phyloP scores from a whole-genome alignment of 73 alveolate species.

The Breviolum minutum region DNA sequence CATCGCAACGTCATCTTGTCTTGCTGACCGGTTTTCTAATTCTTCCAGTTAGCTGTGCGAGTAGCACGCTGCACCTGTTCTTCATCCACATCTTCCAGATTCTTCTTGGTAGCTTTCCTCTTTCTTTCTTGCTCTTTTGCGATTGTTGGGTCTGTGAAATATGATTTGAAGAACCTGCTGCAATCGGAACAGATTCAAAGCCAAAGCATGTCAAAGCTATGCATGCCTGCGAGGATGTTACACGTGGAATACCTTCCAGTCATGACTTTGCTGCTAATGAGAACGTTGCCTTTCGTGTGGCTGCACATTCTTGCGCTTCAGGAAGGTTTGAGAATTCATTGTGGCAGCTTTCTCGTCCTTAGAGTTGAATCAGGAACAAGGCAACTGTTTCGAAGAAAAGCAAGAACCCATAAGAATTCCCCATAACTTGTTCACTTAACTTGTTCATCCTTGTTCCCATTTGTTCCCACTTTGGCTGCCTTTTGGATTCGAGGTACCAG shows the following conservation, averaged over 20 bases:
- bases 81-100: conserved; percentile 49
- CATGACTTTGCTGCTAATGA: no score
- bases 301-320: conserved; percentile 44
- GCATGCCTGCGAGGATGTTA: no score
- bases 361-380: no score
- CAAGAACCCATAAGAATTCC: no score
- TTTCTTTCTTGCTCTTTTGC: conserved; percentile 45
- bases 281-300: conserved; percentile 36
- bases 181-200: no score
- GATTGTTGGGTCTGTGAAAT: conserved; percentile 53
- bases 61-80: background rate
- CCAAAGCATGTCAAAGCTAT: no score
- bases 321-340: conserved; percentile 51
- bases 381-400: no score
- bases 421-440: no score
- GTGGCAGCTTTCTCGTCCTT: conserved; percentile 18
- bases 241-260: no score
- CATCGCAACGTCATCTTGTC: no score
- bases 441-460: background rate
- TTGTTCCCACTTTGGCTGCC: background rate
- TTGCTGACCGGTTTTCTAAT: no score
- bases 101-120: conserved; percentile 1
- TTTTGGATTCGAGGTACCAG: background rate
- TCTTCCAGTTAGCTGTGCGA: background rate
- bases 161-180: conserved; percentile 68